Base-by-base conservation (phyloP, 768 basidiomycete genomes). In the Amanita brunnescens region DNA sequence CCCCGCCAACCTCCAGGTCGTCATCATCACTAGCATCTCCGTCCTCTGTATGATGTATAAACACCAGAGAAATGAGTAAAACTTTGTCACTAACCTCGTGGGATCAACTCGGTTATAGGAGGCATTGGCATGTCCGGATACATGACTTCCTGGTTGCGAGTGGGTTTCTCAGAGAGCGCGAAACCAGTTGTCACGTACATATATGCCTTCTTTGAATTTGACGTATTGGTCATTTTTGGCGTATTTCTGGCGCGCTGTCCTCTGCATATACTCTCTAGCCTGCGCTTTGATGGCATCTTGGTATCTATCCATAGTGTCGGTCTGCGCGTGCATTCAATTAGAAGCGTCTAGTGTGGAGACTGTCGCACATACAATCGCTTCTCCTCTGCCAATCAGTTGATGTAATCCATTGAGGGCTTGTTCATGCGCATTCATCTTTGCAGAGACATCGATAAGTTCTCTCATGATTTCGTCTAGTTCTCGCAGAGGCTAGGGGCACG, bases 1-100 rank as follows among this genome's bases (percentile, higher is more conserved):
- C 76, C 21, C 91, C 92, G 47, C 94, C 94, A 45, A 95, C 72
- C 66, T 92, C 86, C 29, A 98, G 66, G 10, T 96, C 94, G 47
- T 92, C 93, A 47, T 51, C 50, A 52, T 88, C 88, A 49, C 85
- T 88, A 26, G 77, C 81, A 55, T 91, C 90, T 8, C 81, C 88
- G 37, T 78, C 74, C 77, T 92, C 91, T 92, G 63, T n/a, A 49
- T 12, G 37, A 13, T 45, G 16, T 26, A 30, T 46, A 13, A 44
- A 32, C 18, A 51, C 33, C 35, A 9, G 37, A 9, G 38, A 35
- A 46, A 46, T 34, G 14, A 34, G 24, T n/a, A 14, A 5, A 51
- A 33, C 14, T 10, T 30, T 12, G 29, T 43, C 16, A 23, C 47
- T 33, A 54, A 85, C 90, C 91, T 71, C 71, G 77, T 3, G 79